These are phyloP conservation scores for Rutidosis leptorrhynchoides DNA, from an alignment of 129 eudicot species.

Conservation along the genomic window DNA sequence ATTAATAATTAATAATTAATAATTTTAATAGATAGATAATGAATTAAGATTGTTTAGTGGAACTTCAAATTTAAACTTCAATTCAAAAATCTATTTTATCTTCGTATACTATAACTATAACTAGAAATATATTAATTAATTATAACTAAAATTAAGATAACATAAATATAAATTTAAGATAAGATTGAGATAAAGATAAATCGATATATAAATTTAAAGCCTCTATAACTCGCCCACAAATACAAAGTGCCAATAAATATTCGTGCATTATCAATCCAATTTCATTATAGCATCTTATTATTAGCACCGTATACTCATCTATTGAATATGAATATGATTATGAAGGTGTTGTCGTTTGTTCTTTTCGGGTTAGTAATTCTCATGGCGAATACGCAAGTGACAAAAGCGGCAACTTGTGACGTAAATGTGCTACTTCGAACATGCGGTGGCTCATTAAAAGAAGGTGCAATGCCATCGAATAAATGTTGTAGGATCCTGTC, in stretches of 20 bases:
- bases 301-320: not conserved
- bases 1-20: too few relatives aligned
- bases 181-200: too few relatives aligned
- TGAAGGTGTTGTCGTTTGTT: not conserved
- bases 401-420: not conserved
- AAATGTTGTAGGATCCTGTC: not conserved
- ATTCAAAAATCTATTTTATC: too few relatives aligned
- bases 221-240: not conserved
- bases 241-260: not conserved
- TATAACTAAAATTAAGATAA: too few relatives aligned
- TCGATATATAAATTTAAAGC: not conserved
- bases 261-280: not conserved
- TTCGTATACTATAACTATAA: too few relatives aligned
- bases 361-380: not conserved
- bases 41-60: too few relatives aligned
- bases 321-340: too few relatives aligned
- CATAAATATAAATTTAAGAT: too few relatives aligned
- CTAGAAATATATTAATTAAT: too few relatives aligned
- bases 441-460: constrained; percentile 3
- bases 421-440: not conserved
- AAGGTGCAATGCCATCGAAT: not conserved
- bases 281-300: not conserved
- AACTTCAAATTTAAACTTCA: too few relatives aligned
- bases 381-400: not conserved
- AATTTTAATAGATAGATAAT: too few relatives aligned